Percentiles rank a stretch among this genome's conserved stretches.
Conservation (phyloP, 1,284 basidiomycete species). For the Austroboletus novae-zelandiae region DNA sequence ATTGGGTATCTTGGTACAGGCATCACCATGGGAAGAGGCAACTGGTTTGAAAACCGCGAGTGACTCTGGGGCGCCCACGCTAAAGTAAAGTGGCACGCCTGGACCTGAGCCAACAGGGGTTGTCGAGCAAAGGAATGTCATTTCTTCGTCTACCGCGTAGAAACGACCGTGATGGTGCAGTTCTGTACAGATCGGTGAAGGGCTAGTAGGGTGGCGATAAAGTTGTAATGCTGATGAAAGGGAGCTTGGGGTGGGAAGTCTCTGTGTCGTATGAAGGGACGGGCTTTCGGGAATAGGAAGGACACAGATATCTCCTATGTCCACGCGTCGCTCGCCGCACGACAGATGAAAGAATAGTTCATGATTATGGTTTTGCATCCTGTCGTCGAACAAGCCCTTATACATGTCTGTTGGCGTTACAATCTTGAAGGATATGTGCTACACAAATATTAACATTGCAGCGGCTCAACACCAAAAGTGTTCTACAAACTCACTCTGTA, state of each 20-base stretch:
- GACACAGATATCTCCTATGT: not conserved
- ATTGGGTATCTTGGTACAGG: conserved; percentile 8
- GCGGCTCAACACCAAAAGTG: not conserved
- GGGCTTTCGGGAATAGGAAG: conserved; percentile 7
- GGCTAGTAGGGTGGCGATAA: not conserved
- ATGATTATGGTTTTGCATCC: not conserved
- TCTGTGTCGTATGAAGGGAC: not conserved
- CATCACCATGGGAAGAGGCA: not conserved
- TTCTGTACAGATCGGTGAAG: conserved; percentile 7
- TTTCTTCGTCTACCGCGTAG: conserved; percentile 40
- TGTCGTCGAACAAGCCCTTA: conserved; percentile 8
- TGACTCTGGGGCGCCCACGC: conserved; percentile 30
- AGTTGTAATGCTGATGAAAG: not conserved
- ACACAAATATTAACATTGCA: conserved; percentile 8
- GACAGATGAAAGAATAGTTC: conserved; percentile 8
- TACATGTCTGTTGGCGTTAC: conserved; percentile 20
- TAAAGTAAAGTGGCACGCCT: conserved; percentile 28
- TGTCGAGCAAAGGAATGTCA: conserved; percentile 38
- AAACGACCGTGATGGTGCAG: conserved; percentile 31
- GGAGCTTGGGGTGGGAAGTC: not conserved
- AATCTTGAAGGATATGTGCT: conserved; percentile 18
- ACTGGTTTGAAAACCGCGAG: conserved; percentile 18
- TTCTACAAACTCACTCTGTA: conserved; percentile 13
- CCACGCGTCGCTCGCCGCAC: conserved; percentile 7
- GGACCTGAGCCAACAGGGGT: conserved; percentile 39